Conservation (phyloP, 2,329 filamentous ascomycete genomes). For the Emydomyces testavorans region DNA sequence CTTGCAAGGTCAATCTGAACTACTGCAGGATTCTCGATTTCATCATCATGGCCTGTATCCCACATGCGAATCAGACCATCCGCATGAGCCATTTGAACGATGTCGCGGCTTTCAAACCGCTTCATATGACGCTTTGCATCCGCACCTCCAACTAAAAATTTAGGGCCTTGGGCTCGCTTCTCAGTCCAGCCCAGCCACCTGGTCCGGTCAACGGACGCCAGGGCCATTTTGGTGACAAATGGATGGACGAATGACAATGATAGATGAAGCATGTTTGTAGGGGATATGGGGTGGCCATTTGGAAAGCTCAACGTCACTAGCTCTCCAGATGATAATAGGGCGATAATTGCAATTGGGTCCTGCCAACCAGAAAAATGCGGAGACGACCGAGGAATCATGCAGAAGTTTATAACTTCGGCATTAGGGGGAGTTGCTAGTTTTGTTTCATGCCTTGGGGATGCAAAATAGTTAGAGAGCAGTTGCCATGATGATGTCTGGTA, state of each 20-base stretch:
- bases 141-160: slow-evolving; percentile 66
- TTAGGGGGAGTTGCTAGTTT: slow-evolving; percentile 65
- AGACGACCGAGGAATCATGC: slow-evolving; percentile 66
- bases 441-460: slow-evolving; percentile 58
- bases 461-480: slow-evolving; percentile 63
- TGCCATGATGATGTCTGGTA: slow-evolving; percentile 92
- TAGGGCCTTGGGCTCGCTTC: slow-evolving; percentile 64
- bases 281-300: slow-evolving; percentile 77
- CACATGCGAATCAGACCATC: slow-evolving; percentile 87
- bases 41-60: slow-evolving; percentile 84
- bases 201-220: slow-evolving; percentile 64
- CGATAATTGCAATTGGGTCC: slow-evolving; percentile 77
- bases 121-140: slow-evolving; percentile 59
- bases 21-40: slow-evolving; percentile 73
- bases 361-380: slow-evolving; percentile 81
- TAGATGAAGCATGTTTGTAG: slow-evolving; percentile 83
- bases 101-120: slow-evolving; percentile 68
- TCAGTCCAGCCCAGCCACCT: slow-evolving; percentile 90
- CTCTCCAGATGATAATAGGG: slow-evolving; percentile 73
- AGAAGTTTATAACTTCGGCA: slow-evolving; percentile 66
- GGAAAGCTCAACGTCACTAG: slow-evolving; percentile 84
- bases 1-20: slow-evolving; percentile 79
- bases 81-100: slow-evolving; percentile 76
- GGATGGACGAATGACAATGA: slow-evolving; percentile 83
- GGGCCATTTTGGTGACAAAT: slow-evolving; percentile 61